Conservation (phyloP, 768 basidiomycete genomes). For the Pleurotus pulmonarius region DNA sequence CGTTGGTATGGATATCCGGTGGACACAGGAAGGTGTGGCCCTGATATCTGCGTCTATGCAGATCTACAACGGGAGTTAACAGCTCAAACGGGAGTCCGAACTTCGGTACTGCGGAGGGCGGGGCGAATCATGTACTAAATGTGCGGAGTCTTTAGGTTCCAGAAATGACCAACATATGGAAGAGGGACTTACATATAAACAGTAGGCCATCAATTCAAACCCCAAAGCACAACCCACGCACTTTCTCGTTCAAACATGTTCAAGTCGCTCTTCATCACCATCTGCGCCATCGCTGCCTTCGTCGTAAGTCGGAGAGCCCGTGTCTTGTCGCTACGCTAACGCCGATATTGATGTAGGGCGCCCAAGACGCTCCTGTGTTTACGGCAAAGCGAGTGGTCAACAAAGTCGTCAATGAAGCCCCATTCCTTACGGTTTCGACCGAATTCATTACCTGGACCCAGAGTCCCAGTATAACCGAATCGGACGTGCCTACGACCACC, state of each 20-base stretch:
- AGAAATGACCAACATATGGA: neutral
- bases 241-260: neutral
- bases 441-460: neutral
- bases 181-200: neutral
- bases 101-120: neutral
- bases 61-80: no score
- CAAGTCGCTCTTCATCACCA: neutral
- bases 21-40: no score
- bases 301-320: neutral
- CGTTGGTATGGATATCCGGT: no score
- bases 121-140: no score
- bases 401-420: neutral
- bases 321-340: neutral
- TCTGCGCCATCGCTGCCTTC: neutral
- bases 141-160: no score
- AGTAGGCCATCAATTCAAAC: neutral
- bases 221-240: neutral
- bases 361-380: neutral
- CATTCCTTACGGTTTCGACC: neutral
- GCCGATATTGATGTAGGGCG: neutral
- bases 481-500: neutral
- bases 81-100: neutral
- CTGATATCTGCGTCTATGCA: no score
- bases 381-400: conserved; percentile 1
- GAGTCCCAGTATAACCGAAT: neutral